Conservation (phyloP, 805 yeast genomes). For the Brettanomyces custersianus region DNA sequence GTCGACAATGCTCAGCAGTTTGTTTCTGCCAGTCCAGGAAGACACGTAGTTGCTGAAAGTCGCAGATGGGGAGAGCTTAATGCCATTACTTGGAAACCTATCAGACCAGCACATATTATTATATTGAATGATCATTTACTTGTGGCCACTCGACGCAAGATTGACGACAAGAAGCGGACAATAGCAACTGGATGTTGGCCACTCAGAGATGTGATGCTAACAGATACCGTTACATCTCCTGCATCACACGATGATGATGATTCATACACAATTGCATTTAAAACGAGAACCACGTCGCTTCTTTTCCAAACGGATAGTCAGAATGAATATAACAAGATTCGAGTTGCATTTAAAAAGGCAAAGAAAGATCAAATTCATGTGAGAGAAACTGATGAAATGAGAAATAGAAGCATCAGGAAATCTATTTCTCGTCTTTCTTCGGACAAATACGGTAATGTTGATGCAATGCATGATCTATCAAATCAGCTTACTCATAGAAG, state of each 20-base stretch:
- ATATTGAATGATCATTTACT: constrained; percentile 69
- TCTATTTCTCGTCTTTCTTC: constrained; percentile 34
- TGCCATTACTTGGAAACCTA: constrained; percentile 74
- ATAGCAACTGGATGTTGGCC: constrained; percentile 79
- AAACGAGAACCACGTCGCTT: constrained; percentile 26
- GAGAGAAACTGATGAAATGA: constrained; percentile 38
- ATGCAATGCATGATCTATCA: constrained; percentile 47
- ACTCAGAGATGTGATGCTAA: constrained; percentile 46
- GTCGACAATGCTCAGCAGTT: constrained; percentile 89
- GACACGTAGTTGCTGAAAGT: constrained; percentile 73
- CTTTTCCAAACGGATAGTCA: constrained; percentile 53
- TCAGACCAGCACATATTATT: constrained; percentile 67
- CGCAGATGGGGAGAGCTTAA: constrained; percentile 84
- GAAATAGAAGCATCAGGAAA: constrained; percentile 31
- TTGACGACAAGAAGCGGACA: constrained; percentile 24
- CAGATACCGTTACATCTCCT: constrained; percentile 10
- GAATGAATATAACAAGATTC: constrained; percentile 47
- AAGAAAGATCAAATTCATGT: constrained; percentile 51
- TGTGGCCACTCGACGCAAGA: constrained; percentile 56
- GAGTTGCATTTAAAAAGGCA: constrained; percentile 51
- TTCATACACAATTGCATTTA: constrained; percentile 11
- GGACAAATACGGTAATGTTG: constrained; percentile 21
- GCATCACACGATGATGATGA: constrained; percentile 1
- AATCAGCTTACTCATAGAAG: constrained; percentile 50
- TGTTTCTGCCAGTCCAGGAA: constrained; percentile 64